These are phyloP conservation scores for Trichoderma brevicompactum DNA, from an alignment of 2,329 filamentous ascomycete species.

Conservation along the genomic window DNA sequence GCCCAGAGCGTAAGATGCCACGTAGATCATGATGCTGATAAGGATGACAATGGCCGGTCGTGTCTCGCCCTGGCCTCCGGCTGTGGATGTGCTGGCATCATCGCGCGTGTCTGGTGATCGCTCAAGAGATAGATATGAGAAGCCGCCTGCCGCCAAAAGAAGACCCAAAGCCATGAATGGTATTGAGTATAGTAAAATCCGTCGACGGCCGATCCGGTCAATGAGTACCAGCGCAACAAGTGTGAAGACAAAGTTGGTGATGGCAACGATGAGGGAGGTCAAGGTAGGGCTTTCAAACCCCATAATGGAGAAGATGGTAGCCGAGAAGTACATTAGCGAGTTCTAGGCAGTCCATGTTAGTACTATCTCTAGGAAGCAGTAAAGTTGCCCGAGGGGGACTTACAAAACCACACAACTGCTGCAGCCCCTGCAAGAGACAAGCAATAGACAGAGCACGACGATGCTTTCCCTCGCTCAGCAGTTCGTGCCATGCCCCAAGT, in stretches of 20 bases:
- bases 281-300: conserved; percentile 79
- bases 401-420: conserved; percentile 86
- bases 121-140: conserved; percentile 63
- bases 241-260: conserved; percentile 82
- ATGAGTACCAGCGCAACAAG: conserved; percentile 75
- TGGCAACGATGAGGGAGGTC: conserved; percentile 77
- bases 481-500: conserved; percentile 56
- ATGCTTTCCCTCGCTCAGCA: conserved; percentile 64
- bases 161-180: conserved; percentile 82
- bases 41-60: conserved; percentile 65
- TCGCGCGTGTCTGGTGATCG: conserved; percentile 32
- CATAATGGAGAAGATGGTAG: conserved; percentile 77
- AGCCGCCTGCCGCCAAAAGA: conserved; percentile 71
- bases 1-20: conserved; percentile 82
- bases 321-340: conserved; percentile 90
- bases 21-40: conserved; percentile 77
- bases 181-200: conserved; percentile 80
- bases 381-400: conserved; percentile 39
- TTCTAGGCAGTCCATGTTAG: conserved; percentile 55
- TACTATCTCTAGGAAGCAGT: not conserved
- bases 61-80: conserved; percentile 32
- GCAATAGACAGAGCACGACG: conserved; percentile 80
- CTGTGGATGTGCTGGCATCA: conserved; percentile 30
- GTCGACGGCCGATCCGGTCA: conserved; percentile 76
- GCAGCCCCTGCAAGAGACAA: conserved; percentile 82